These are phyloP conservation scores for Phytopythium vexans DNA, from an alignment of 352 stramenopile species.

Conservation along the genomic window DNA sequence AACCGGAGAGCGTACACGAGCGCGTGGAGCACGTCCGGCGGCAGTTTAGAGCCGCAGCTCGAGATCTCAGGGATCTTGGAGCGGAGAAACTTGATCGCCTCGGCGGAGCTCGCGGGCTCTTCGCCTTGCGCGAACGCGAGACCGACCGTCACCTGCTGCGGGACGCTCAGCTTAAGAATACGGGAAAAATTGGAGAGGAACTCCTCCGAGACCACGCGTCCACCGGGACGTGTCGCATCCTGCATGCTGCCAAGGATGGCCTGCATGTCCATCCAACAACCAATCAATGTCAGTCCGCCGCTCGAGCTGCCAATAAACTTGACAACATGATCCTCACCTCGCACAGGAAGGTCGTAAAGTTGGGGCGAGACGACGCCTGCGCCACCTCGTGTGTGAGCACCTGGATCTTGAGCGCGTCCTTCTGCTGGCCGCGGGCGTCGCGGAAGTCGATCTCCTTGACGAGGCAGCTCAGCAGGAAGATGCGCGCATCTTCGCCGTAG, in stretches of 20 bases:
- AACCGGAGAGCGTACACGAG: constrained; percentile 81
- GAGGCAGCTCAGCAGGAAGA: constrained; percentile 90
- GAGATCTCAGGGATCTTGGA: constrained; percentile 85
- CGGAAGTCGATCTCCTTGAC: constrained; percentile 91
- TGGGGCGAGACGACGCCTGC: constrained; percentile 83
- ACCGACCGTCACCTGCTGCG: constrained; percentile 82
- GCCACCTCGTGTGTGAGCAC: constrained; percentile 88
- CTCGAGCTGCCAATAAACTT: background rate
- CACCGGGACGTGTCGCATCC: constrained; percentile 26
- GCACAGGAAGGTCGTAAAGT: constrained; percentile 90
- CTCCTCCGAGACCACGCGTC: constrained; percentile 65
- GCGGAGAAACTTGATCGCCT: constrained; percentile 77
- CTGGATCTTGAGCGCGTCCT: constrained; percentile 89
- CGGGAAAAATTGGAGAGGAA: constrained; percentile 78
- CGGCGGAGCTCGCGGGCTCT: constrained; percentile 43
- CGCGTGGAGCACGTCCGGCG: constrained; percentile 77
- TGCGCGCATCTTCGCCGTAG: constrained; percentile 89
- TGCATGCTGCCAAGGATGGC: constrained; percentile 66
- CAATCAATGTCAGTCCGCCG: too few species aligned
- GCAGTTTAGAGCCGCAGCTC: constrained; percentile 76
- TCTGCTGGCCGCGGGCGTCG: constrained; percentile 73
- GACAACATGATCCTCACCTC: constrained; percentile 29
- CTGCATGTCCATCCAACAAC: constrained; percentile 9
- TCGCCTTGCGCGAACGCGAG: constrained; percentile 80
- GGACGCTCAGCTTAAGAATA: constrained; percentile 80